A percentile compares a stretch with the other conserved stretches of the same genome.
phyloP scores from a whole-genome alignment of 371 early-diverging fungal species.

The Mucor circinelloides region DNA sequence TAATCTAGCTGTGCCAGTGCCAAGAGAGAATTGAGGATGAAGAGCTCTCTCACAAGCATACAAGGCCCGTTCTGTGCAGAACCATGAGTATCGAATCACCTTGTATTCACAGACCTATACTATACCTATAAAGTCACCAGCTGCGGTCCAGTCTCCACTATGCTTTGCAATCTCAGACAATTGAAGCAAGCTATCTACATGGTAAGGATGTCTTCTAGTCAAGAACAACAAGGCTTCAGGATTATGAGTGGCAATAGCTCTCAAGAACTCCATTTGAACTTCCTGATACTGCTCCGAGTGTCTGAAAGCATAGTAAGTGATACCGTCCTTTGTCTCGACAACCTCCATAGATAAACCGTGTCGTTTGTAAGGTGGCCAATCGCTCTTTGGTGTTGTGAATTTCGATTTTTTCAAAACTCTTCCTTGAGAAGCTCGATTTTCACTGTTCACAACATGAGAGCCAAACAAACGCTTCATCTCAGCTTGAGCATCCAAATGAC shows the following conservation, averaged over 20 bases:
- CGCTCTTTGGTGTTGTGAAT: slow-evolving; percentile 72
- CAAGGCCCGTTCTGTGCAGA: slow-evolving; percentile 72
- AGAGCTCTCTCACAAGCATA: slow-evolving; percentile 85
- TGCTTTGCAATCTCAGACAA: slow-evolving; percentile 84
- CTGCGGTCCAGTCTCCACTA: slow-evolving; percentile 74
- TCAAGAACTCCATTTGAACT: slow-evolving; percentile 73
- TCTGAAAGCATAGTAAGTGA: slow-evolving; percentile 62
- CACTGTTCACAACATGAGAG: slow-evolving; percentile 70
- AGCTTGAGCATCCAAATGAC: slow-evolving; percentile 79
- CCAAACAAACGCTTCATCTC: slow-evolving; percentile 92
- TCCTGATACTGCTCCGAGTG: slow-evolving; percentile 76
- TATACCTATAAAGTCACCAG: slow-evolving; percentile 79
- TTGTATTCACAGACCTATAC: no score
- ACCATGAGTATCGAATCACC: no score
- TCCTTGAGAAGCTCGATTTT: slow-evolving; percentile 49
- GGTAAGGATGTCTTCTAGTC: slow-evolving; percentile 80
- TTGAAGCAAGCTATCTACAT: slow-evolving; percentile 84
- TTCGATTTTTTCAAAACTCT: slow-evolving; percentile 58
- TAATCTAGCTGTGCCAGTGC: slow-evolving; percentile 71
- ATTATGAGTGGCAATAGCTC: slow-evolving; percentile 73
- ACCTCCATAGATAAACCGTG: slow-evolving; percentile 80
- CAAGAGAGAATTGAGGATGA: slow-evolving; percentile 75
- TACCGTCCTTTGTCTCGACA: slow-evolving; percentile 51
- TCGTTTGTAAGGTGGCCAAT: slow-evolving; percentile 74
- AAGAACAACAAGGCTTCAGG: slow-evolving; percentile 75